Evolutionary conservation across 352 stramenopile species (phyloP).

Genomic region (Elongisporangium senticosum): DNA sequence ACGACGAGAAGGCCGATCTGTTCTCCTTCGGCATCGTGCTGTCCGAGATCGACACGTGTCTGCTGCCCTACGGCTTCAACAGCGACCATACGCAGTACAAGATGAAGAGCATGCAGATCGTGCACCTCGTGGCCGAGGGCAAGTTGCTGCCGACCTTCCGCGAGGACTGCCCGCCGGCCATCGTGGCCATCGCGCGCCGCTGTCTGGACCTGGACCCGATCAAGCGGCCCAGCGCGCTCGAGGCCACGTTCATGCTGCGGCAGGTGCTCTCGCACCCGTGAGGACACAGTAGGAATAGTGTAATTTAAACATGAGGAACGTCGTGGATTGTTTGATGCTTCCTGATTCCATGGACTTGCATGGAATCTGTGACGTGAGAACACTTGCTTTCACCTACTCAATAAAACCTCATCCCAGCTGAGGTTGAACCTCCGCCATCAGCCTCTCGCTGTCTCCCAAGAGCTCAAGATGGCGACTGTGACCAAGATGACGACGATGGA

Average conservation of each 20-base stretch:
- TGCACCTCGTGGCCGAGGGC: constrained; percentile 73
- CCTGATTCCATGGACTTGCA: no score
- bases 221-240: constrained; percentile 57
- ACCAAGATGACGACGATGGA: not conserved
- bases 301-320: not conserved
- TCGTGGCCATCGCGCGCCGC: constrained; percentile 48
- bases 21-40: constrained; percentile 74
- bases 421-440: not conserved
- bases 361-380: not conserved
- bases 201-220: constrained; percentile 61
- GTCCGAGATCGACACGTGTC: constrained; percentile 72
- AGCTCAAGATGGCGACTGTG: constrained; percentile 1
- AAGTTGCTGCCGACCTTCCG: constrained; percentile 72
- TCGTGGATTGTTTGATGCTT: not conserved
- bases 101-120: constrained; percentile 80
- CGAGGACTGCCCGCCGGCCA: constrained; percentile 44
- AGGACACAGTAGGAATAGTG: not conserved
- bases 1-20: constrained; percentile 75
- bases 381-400: not conserved
- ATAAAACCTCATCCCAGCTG: not conserved
- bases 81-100: constrained; percentile 43
- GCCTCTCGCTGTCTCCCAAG: not conserved
- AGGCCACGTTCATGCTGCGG: constrained; percentile 61
- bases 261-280: not conserved
- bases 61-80: constrained; percentile 65